Evolutionary conservation across 2,329 filamentous ascomycete species (phyloP), one percentile per base, ranked within the genome.

Genomic region (Beauveria varroae): DNA sequence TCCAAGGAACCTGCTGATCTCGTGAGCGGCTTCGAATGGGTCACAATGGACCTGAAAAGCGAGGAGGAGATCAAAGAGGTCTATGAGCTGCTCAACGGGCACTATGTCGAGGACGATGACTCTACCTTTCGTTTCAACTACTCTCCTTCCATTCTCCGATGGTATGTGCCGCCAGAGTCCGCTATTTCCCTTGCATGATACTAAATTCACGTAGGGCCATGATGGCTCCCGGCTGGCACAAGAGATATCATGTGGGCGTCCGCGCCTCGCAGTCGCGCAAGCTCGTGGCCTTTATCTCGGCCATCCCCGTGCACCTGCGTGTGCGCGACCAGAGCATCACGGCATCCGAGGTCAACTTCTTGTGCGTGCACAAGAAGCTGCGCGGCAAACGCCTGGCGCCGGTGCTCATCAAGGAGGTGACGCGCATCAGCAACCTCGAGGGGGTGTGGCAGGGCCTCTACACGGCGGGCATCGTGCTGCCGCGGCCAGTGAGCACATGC

Each of bases 61-160:
- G 86, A 91, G 53, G 83, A 81, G 41, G 88, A 90, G 79, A 82
- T 97, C 65, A 86, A 91, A 69, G 95, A 99, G 77, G 87, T 99
- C 7, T 96, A 93, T 75, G 90, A 96, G 67, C 79, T 99, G 67
- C 81, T 99, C 62, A 91, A 90, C 66, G 89, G 91, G 60, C 95
- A 99, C 76, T 99, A 98, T 67, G 95, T 99, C 63, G 95, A 99
- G 77, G 95, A 99, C 73, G 89, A 92, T 68, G 93, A 96, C 73
- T 92, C 93, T 64, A 96, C 96, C 83, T 98, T 99, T 79, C 87
- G 95, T 59, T 98, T 99, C 81, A 93, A 95, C 74, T 99, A 99
- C 78, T 96, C 92, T 1, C 80, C 86, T 44, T 86, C 89, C 1
- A 96, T 98, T 71, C 79, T 99, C 53, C 88, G 91, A 73, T 99